phyloP scores from a whole-genome alignment of 805 yeast species.

The Saturnispora sanitii region DNA sequence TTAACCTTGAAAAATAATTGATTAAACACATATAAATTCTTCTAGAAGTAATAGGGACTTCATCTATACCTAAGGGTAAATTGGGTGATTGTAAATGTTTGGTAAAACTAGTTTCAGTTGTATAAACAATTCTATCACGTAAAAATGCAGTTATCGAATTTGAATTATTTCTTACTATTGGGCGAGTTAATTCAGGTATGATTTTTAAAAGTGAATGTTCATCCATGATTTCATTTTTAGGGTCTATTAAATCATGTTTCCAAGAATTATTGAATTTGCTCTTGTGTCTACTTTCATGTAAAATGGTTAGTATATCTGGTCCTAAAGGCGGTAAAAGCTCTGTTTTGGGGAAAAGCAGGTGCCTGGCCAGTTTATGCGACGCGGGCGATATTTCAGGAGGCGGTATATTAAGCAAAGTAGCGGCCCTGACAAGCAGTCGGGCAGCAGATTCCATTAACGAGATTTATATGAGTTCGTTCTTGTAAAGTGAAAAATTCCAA shows the following conservation, averaged over 20 bases:
- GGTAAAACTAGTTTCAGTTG: slow-evolving; percentile 1
- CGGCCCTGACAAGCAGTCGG: neutral
- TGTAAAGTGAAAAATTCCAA: neutral
- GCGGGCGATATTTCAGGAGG: no score
- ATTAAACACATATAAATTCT: neutral
- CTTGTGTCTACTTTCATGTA: neutral
- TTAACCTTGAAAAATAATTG: slow-evolving; percentile 8
- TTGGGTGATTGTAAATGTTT: neutral
- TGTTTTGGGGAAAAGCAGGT: neutral
- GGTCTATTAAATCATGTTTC: slow-evolving; percentile 4
- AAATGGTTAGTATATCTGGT: neutral
- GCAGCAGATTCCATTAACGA: neutral
- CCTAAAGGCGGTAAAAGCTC: neutral
- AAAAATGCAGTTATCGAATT: slow-evolving; percentile 8
- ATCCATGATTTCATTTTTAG: slow-evolving; percentile 7
- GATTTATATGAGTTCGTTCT: neutral
- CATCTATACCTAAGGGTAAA: neutral
- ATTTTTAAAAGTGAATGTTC: neutral
- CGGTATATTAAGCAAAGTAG: no score
- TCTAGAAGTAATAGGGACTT: slow-evolving; percentile 3
- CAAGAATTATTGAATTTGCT: slow-evolving; percentile 1
- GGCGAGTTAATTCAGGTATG: slow-evolving; percentile 4
- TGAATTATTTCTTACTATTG: slow-evolving; percentile 7
- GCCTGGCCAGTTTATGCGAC: no score
- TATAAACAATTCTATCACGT: slow-evolving; percentile 6